Conservation (phyloP, 768 basidiomycete species). For the Grammothele lineata region DNA sequence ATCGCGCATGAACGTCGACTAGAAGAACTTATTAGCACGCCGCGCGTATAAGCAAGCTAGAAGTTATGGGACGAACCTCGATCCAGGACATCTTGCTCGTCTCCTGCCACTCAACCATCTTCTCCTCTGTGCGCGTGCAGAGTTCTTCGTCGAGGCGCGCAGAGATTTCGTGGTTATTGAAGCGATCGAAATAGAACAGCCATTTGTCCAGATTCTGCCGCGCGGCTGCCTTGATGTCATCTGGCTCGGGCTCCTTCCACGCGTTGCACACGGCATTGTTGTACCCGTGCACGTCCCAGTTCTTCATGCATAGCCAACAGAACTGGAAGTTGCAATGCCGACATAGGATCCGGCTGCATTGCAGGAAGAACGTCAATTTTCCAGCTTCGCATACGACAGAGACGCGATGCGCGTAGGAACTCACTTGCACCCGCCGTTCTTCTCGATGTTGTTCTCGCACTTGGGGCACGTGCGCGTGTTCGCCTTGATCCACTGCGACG, state of each 20-base stretch:
- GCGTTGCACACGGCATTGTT: slow-evolving; percentile 30
- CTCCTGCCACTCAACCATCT: slow-evolving; percentile 99
- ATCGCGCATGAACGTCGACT: slow-evolving; percentile 85
- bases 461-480: slow-evolving; percentile 96
- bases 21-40: too few relatives aligned
- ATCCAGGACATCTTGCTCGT: slow-evolving; percentile 93
- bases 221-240: slow-evolving; percentile 34
- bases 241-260: slow-evolving; percentile 78
- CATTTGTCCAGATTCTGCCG: slow-evolving; percentile 26
- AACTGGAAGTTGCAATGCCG: slow-evolving; percentile 97
- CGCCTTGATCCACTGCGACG: slow-evolving; percentile 98
- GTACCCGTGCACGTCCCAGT: slow-evolving; percentile 17
- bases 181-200: slow-evolving; percentile 87
- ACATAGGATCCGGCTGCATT: slow-evolving; percentile 91
- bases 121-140: slow-evolving; percentile 94
- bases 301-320: slow-evolving; percentile 98
- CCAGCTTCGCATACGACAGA: neutral
- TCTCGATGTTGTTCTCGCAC: slow-evolving; percentile 97
- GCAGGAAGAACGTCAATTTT: neutral
- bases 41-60: neutral
- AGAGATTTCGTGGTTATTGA: slow-evolving; percentile 98
- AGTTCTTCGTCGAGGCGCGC: slow-evolving; percentile 90
- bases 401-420: slow-evolving; percentile 34
- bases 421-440: slow-evolving; percentile 99
- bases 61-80: slow-evolving; percentile 54